phyloP scores from a whole-genome alignment of 768 basidiomycete genomes.

The Tubosaeta sp. region DNA sequence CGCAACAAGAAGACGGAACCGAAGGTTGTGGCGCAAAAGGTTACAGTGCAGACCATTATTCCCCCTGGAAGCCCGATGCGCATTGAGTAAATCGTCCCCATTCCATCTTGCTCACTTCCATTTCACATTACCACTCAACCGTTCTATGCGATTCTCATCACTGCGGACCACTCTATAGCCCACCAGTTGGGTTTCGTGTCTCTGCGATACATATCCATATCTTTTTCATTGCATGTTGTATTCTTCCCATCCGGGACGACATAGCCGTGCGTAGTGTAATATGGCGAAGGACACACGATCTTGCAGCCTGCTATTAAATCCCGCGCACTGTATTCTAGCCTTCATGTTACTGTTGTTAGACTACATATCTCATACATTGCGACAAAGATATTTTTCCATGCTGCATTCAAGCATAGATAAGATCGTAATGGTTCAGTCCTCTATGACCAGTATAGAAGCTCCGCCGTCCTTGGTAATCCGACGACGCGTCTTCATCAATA shows the following conservation, averaged over 20 bases:
- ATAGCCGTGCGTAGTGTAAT: conserved; percentile 10
- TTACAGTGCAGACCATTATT: conserved; percentile 27
- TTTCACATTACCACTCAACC: neutral
- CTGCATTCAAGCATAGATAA: neutral
- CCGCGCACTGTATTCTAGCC: conserved; percentile 14
- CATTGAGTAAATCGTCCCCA: conserved; percentile 13
- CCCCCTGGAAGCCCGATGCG: conserved; percentile 33
- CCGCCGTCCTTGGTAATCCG: conserved; percentile 65
- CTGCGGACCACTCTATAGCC: neutral
- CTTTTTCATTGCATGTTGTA: conserved; percentile 10
- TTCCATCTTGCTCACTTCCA: neutral
- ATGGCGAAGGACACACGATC: conserved; percentile 12
- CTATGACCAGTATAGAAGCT: conserved; percentile 46
- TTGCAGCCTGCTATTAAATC: conserved; percentile 11
- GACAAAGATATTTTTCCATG: neutral
- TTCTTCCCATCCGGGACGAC: conserved; percentile 2
- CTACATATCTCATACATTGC: conserved; percentile 1
- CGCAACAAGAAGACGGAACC: conserved; percentile 43
- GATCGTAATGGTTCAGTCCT: conserved; percentile 2
- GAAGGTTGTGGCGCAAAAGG: conserved; percentile 27
- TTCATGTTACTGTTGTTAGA: conserved; percentile 13
- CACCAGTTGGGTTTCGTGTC: neutral
- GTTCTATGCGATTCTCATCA: neutral
- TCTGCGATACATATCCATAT: conserved; percentile 15
- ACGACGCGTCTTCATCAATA: conserved; percentile 57